phyloP scores from a whole-genome alignment of 1,139 yeast species.

The Candida pseudoviswanathii region DNA sequence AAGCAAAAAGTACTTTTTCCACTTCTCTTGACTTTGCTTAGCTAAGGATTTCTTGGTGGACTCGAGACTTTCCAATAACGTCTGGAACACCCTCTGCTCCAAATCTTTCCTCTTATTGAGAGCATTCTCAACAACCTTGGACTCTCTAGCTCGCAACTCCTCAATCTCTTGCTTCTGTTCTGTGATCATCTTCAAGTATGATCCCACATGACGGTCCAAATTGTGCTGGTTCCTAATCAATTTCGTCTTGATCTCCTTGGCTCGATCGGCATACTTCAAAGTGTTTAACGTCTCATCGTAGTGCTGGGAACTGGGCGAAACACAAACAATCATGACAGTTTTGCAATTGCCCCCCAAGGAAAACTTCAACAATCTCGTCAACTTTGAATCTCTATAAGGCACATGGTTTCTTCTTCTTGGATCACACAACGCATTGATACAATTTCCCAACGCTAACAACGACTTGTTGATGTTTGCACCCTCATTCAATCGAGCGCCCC shows the following conservation, averaged over 20 bases:
- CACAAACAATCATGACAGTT: slow-evolving; percentile 94
- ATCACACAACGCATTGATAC: slow-evolving; percentile 89
- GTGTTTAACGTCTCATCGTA: slow-evolving; percentile 93
- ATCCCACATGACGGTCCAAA: slow-evolving; percentile 83
- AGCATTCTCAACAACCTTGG: slow-evolving; percentile 38
- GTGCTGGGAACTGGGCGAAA: slow-evolving; percentile 82
- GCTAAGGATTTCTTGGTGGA: slow-evolving; percentile 38
- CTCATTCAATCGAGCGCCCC: slow-evolving; percentile 78
- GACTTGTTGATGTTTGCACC: slow-evolving; percentile 94
- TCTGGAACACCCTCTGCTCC: slow-evolving; percentile 36
- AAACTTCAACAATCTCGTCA: slow-evolving; percentile 81
- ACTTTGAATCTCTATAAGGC: slow-evolving; percentile 88
- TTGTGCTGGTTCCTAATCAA: slow-evolving; percentile 73
- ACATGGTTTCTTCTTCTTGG: slow-evolving; percentile 69
- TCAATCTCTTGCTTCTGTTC: slow-evolving; percentile 81
- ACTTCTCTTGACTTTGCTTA: slow-evolving; percentile 46
- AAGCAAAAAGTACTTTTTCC: slow-evolving; percentile 51
- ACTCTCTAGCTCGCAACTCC: slow-evolving; percentile 61
- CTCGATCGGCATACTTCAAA: slow-evolving; percentile 85
- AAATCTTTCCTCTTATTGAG: slow-evolving; percentile 30
- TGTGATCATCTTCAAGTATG: slow-evolving; percentile 82
- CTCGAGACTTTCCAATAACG: slow-evolving; percentile 43
- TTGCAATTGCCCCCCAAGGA: slow-evolving; percentile 95
- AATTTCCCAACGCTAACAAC: slow-evolving; percentile 84
- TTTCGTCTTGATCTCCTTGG: slow-evolving; percentile 87